A percentile compares a stretch with the other conserved stretches of the same genome.
phyloP scores from a whole-genome alignment of 768 basidiomycete species.

The Tylopilus plumbeoviolaceoides region DNA sequence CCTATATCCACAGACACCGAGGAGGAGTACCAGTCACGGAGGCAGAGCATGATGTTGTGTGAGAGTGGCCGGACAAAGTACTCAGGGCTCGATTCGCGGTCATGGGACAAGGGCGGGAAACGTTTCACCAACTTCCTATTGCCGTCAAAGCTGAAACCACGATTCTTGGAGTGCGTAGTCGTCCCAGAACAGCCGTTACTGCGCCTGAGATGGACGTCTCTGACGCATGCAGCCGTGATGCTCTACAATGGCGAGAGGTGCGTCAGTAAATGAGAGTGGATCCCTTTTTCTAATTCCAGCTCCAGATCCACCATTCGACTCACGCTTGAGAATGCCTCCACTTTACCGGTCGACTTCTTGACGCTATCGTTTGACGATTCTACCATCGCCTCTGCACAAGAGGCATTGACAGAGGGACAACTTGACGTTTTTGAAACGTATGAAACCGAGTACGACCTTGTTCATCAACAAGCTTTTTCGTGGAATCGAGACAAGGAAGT shows the following conservation, averaged over 20 bases:
- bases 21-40: conserved; percentile 53
- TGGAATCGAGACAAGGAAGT: conserved; percentile 52
- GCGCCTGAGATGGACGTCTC: conserved; percentile 80
- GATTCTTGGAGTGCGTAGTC: conserved; percentile 78
- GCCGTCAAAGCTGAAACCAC: conserved; percentile 28
- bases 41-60: conserved; percentile 55
- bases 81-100: conserved; percentile 66
- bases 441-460: conserved; percentile 82
- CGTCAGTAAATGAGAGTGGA: conserved; percentile 21
- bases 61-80: conserved; percentile 73
- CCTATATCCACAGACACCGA: conserved; percentile 72
- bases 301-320: conserved; percentile 77
- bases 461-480: conserved; percentile 74
- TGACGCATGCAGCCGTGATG: conserved; percentile 93
- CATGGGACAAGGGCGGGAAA: conserved; percentile 51
- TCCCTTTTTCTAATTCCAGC: conserved; percentile 1
- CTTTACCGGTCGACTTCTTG: conserved; percentile 79
- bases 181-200: conserved; percentile 85
- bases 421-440: conserved; percentile 82
- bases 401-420: conserved; percentile 73
- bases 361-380: conserved; percentile 89
- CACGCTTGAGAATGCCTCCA: conserved; percentile 86
- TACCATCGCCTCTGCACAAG: conserved; percentile 71
- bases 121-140: conserved; percentile 30
- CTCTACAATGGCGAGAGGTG: conserved; percentile 92